Evolutionary conservation across 2,329 filamentous ascomycete genomes (phyloP), one percentile per base, ranked within the genome.

Genomic region (Botrytis deweyae): DNA sequence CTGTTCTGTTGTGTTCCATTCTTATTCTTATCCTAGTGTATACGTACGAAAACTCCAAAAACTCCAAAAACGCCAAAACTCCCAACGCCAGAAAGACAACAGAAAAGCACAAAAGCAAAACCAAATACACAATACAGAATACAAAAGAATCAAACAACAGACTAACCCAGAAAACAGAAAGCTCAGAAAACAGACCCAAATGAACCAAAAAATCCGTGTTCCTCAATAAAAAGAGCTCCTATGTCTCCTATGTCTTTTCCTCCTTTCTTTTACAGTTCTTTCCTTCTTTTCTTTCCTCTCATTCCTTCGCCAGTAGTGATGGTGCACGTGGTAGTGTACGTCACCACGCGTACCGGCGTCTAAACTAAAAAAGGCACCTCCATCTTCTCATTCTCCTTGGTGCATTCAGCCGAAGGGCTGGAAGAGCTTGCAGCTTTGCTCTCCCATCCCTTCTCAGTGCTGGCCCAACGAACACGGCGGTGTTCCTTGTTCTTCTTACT

Each of bases 401-500:
- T n/a, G 25, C 61, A 8, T 38, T n/a, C 61, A 63, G 36, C 14
- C 25, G 36, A 63, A 3, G 61, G 38, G 22, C 36, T n/a, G 7
- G 61, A 40, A 18, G 61, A 63, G 14, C 36, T 25, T 63, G 40
- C 38, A n/a, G 12, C 36, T 40, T 25, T 42, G 49, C 66, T 69
- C n/a, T 58, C 38, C 66, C 66, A 69, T 2, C 66, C 66, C 14
- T 58, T 69, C 55, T 42, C 66, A 8, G 38, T 58, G 7, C 33
- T 33, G 38, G 36, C 66, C 66, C 66, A 69, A 12, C 38, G 49
- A 16, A 69, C 66, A 25, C 49, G 66, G 18, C 66, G 66, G 7
- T 38, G 66, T 33, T 12, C 29, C 6, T 42, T 33, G 29, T 69
- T 52, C 38, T 58, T 52, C 49, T 58, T 49, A 4, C 14, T 55